A percentile compares a stretch with the other conserved stretches of the same genome.
phyloP scores from a whole-genome alignment of 257 asterid genomes.

The Capsicum baccatum region DNA sequence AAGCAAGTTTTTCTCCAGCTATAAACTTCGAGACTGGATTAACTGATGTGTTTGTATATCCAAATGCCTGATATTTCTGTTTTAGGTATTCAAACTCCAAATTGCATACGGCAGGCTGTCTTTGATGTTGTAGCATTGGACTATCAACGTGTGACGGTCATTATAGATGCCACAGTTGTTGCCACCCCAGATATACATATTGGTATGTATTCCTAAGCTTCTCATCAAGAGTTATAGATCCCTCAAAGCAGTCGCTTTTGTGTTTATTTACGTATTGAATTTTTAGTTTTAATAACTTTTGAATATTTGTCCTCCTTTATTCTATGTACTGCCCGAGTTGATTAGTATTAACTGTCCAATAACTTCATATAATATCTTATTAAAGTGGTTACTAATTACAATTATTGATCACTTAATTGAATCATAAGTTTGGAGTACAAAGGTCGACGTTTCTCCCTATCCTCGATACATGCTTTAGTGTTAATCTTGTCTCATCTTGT shows the following conservation, averaged over 20 bases:
- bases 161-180: slow-evolving; percentile 87
- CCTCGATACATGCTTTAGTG: background rate
- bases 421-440: background rate
- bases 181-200: slow-evolving; percentile 75
- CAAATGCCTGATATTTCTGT: background rate
- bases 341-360: background rate
- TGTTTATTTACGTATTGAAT: background rate
- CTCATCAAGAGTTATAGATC: background rate
- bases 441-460: background rate
- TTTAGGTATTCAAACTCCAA: slow-evolving; percentile 94
- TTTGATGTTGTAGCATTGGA: slow-evolving; percentile 87
- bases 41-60: background rate
- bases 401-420: background rate
- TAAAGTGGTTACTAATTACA: background rate
- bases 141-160: slow-evolving; percentile 63
- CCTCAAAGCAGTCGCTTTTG: background rate
- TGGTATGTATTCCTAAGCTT: slow-evolving; percentile 47
- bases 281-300: background rate
- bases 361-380: background rate
- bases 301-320: background rate
- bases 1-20: background rate
- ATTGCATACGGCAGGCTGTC: slow-evolving; percentile 81
- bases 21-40: background rate
- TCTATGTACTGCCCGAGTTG: background rate
- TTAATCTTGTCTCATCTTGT: background rate